phyloP scores from a whole-genome alignment of 1,284 basidiomycete genomes.

The Xerocomus cyaneibrunnescens region DNA sequence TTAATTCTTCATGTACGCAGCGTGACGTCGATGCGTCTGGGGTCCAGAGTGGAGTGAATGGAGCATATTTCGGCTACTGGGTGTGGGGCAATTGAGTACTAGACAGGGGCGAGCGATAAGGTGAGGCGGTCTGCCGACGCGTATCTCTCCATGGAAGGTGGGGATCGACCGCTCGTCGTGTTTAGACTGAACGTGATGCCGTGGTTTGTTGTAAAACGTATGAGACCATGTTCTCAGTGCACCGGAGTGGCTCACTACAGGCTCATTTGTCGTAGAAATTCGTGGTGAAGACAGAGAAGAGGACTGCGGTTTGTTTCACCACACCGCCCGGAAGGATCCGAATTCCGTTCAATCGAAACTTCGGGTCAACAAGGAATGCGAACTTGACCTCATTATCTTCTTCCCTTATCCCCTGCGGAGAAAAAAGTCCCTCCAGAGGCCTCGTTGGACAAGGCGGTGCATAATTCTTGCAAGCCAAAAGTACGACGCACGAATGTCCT shows the following conservation, averaged over 20 bases:
- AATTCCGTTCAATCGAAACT: neutral
- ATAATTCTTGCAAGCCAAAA: conserved; percentile 65
- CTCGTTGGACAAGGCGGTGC: conserved; percentile 78
- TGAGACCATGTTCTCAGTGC: too few relatives aligned
- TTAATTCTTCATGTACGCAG: neutral
- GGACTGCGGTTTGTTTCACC: too few relatives aligned
- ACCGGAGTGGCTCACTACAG: too few relatives aligned
- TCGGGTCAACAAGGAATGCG: neutral
- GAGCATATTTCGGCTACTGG: neutral
- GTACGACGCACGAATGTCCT: conserved; percentile 68
- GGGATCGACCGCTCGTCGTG: neutral
- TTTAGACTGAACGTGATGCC: too few relatives aligned
- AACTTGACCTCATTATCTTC: conserved; percentile 35
- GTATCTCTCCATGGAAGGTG: neutral
- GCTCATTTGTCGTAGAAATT: too few relatives aligned
- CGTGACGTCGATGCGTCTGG: neutral
- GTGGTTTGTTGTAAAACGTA: too few relatives aligned
- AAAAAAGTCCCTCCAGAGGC: conserved; percentile 82
- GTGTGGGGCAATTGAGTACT: neutral
- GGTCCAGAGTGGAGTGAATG: neutral
- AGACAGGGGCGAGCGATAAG: neutral
- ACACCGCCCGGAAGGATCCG: neutral
- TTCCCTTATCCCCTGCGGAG: conserved; percentile 57
- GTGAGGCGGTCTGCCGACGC: neutral
- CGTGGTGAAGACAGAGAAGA: too few relatives aligned